A percentile compares a stretch with the other conserved stretches of the same genome.
Conservation (phyloP, 257 asterid species). For the Ligustrum vulgare region DNA sequence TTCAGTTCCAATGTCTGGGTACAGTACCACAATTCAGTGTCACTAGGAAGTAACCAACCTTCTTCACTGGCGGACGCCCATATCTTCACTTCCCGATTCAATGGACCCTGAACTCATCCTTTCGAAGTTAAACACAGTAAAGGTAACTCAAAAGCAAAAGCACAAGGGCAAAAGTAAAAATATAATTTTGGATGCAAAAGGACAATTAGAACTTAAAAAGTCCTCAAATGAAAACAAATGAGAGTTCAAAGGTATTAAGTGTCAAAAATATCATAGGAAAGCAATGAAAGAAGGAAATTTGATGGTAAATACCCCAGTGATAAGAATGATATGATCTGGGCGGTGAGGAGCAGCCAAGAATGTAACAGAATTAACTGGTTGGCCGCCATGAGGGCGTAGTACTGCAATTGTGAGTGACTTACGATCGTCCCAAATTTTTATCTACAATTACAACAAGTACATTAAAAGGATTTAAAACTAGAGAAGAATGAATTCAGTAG, state of each 20-base stretch:
- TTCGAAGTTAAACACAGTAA: conserved; percentile 1
- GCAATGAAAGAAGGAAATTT: not conserved
- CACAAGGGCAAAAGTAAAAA: not conserved
- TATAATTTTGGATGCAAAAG: not conserved
- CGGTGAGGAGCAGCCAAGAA: conserved; percentile 81
- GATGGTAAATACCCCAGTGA: conserved; percentile 76
- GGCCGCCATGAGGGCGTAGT: conserved; percentile 87
- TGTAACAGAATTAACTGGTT: conserved; percentile 90
- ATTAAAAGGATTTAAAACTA: conserved; percentile 10
- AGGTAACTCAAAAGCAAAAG: not conserved
- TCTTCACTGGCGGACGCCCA: conserved; percentile 95
- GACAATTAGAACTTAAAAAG: not conserved
- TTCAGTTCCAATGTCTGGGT: conserved; percentile 81
- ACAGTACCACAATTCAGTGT: conserved; percentile 87
- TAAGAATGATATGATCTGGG: conserved; percentile 91
- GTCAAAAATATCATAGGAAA: not conserved
- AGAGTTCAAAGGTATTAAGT: not conserved
- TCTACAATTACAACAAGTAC: conserved; percentile 47
- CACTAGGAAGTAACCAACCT: conserved; percentile 96
- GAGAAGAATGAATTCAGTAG: conserved; percentile 15
- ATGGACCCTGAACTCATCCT: conserved; percentile 67
- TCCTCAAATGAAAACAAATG: not conserved
- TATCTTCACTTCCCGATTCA: conserved; percentile 65
- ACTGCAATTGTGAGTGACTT: conserved; percentile 79
- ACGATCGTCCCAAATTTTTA: conserved; percentile 94